phyloP scores from a whole-genome alignment of 1,139 yeast genomes.

The Protomyces pachydermus region DNA sequence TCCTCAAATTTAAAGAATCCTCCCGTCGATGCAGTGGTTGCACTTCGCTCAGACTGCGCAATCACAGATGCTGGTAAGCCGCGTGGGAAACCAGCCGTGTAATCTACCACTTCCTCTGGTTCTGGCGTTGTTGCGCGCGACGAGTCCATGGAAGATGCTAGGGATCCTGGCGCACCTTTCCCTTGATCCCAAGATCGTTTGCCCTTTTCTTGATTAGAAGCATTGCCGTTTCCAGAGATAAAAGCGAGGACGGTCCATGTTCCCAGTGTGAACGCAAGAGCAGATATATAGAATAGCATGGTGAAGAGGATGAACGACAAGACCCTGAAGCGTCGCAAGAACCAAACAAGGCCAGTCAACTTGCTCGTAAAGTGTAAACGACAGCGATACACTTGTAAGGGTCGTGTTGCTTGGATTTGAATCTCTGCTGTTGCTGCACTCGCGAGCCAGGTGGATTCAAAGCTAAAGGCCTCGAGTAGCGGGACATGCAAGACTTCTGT shows the following conservation, averaged over 20 bases:
- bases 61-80: not conserved
- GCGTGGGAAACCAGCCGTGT: not conserved
- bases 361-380: not conserved
- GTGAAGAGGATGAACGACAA: slow-evolving; percentile 22
- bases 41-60: not conserved
- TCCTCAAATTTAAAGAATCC: not conserved
- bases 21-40: not conserved
- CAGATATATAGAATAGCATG: slow-evolving; percentile 13
- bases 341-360: slow-evolving; percentile 20
- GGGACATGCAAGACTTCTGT: slow-evolving; percentile 4
- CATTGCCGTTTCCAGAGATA: not conserved
- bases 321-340: slow-evolving; percentile 3
- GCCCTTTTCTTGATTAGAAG: not conserved
- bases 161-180: not conserved
- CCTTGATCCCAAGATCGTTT: not conserved
- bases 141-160: not conserved
- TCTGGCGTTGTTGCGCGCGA: not conserved
- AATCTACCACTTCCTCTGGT: not conserved
- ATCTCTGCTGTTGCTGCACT: slow-evolving; percentile 5
- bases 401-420: slow-evolving; percentile 8
- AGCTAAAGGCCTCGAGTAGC: slow-evolving; percentile 6
- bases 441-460: slow-evolving; percentile 13
- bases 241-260: not conserved
- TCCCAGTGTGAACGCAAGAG: not conserved
- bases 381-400: slow-evolving; percentile 2